Conservation (phyloP, 306 rosid species). For the Rosa chinensis region DNA sequence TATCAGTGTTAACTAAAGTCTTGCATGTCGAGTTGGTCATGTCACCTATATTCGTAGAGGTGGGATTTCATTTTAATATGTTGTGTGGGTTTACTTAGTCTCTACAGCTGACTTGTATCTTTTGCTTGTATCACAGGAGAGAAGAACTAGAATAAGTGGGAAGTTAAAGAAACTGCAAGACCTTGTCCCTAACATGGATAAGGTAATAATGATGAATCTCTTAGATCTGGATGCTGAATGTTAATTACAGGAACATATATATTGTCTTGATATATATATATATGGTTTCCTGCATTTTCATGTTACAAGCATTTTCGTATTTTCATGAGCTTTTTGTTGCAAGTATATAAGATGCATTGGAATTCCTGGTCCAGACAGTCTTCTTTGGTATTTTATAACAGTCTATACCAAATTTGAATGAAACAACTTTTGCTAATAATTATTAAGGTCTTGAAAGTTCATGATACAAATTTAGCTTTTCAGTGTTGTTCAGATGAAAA, state of each 20-base stretch:
- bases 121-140: constrained; percentile 48
- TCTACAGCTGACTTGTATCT: not conserved
- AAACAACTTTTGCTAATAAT: not conserved
- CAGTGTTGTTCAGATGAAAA: not conserved
- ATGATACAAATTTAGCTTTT: not conserved
- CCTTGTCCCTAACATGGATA: constrained; percentile 96
- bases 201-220: constrained; percentile 37
- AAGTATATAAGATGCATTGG: not conserved
- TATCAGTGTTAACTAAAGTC: not conserved
- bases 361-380: not conserved
- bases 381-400: not conserved
- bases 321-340: not conserved
- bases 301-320: not conserved
- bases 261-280: not conserved
- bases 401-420: not conserved
- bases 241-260: constrained; percentile 2
- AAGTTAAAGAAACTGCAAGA: constrained; percentile 87
- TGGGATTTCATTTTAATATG: not conserved
- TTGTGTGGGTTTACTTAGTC: not conserved
- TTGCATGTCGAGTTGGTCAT: not conserved
- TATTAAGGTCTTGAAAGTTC: not conserved
- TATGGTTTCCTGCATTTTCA: not conserved
- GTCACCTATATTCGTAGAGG: not conserved
- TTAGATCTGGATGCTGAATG: constrained; percentile 4
- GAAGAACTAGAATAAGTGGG: constrained; percentile 90